Evolutionary conservation across 192 early-diverging fungal genomes (phyloP).

Genomic region (Phycomyces nitens): DNA sequence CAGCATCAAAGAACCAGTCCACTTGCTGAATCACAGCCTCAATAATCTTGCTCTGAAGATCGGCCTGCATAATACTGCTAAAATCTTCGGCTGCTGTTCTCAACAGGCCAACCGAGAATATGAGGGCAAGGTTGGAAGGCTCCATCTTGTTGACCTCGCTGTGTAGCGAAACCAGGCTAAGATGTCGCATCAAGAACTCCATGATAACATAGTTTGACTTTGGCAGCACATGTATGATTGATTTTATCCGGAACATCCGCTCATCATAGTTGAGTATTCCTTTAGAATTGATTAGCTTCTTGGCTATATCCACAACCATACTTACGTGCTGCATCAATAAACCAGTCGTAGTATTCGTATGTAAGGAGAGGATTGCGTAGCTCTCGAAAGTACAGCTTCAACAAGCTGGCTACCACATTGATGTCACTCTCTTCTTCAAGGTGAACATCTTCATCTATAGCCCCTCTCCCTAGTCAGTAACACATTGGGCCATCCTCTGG

Average conservation of each 20-base stretch:
- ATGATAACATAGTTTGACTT: slow-evolving; percentile 54
- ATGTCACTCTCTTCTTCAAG: slow-evolving; percentile 58
- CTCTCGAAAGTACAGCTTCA: slow-evolving; percentile 77
- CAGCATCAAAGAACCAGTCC: slow-evolving; percentile 54
- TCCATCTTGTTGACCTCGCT: slow-evolving; percentile 86
- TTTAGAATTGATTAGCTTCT: not conserved
- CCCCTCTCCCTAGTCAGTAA: not conserved
- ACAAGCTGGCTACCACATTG: slow-evolving; percentile 61
- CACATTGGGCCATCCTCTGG: not conserved
- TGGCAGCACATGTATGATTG: slow-evolving; percentile 63
- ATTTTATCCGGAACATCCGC: slow-evolving; percentile 64
- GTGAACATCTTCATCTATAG: slow-evolving; percentile 19
- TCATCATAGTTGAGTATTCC: slow-evolving; percentile 63
- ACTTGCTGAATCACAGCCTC: slow-evolving; percentile 68
- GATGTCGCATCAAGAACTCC: slow-evolving; percentile 60
- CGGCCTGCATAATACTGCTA: slow-evolving; percentile 63
- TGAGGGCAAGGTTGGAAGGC: slow-evolving; percentile 82
- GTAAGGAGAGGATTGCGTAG: slow-evolving; percentile 68
- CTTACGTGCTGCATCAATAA: slow-evolving; percentile 61
- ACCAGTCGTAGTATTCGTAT: slow-evolving; percentile 64
- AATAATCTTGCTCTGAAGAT: slow-evolving; percentile 65
- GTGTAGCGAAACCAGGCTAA: slow-evolving; percentile 60
- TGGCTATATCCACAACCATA: not conserved
- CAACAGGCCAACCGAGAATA: slow-evolving; percentile 82
- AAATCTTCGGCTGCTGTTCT: slow-evolving; percentile 52